A percentile compares a stretch with the other conserved stretches of the same genome.
Evolutionary conservation across 371 early-diverging fungal species (phyloP).

Genomic region (Mortierella sp.): DNA sequence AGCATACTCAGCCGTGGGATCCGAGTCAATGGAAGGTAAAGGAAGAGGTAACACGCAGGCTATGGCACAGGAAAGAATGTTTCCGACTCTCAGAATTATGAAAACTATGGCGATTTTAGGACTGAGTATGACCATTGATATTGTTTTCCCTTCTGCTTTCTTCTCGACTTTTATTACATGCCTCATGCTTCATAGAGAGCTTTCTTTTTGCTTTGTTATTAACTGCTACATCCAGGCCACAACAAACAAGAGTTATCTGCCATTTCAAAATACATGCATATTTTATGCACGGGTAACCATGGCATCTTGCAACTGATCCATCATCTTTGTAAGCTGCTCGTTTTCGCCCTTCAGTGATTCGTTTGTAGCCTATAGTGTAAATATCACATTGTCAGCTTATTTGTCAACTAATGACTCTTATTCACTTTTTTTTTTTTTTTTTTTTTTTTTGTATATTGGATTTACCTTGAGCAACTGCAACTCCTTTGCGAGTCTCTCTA

Average conservation of each 20-base stretch:
- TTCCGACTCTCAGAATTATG: no score
- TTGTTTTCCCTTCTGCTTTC: no score
- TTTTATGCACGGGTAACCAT: conserved; percentile 31
- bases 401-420: neutral
- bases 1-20: no score
- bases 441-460: neutral
- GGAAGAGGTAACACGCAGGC: no score
- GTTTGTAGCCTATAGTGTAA: conserved; percentile 13
- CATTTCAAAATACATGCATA: neutral
- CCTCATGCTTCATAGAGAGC: neutral
- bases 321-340: conserved; percentile 32
- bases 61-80: no score
- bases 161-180: conserved; percentile 3
- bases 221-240: no score
- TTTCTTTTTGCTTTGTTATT: neutral
- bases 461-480: conserved; percentile 27
- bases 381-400: neutral
- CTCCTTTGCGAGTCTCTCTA: conserved; percentile 30
- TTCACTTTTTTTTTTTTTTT: neutral
- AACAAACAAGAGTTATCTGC: no score
- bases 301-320: conserved; percentile 49
- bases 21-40: no score
- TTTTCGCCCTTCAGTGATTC: conserved; percentile 37
- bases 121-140: no score
- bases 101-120: no score